These are phyloP conservation scores for Malus sieversii DNA, from an alignment of 306 rosid genomes.

Conservation along the genomic window DNA sequence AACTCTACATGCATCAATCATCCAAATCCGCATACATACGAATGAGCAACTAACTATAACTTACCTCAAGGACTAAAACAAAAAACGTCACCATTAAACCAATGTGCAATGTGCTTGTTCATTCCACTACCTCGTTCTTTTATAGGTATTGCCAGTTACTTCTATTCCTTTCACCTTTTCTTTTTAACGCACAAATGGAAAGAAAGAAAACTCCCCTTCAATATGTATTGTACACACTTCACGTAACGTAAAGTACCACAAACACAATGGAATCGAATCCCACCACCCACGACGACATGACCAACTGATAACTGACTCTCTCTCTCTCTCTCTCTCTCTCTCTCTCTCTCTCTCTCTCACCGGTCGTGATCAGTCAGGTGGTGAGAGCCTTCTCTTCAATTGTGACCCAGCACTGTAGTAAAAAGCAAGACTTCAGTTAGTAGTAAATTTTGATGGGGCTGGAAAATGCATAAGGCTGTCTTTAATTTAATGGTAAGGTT, in stretches of 20 bases:
- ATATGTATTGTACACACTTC: neutral
- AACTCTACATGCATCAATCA: neutral
- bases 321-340: neutral
- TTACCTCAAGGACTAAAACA: neutral
- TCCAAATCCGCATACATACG: too few species aligned
- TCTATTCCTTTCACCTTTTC: neutral
- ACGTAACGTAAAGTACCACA: neutral
- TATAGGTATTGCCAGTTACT: neutral
- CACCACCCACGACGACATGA: neutral
- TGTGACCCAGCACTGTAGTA: neutral
- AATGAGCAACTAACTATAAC: too few species aligned
- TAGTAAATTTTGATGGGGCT: neutral
- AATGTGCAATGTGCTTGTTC: neutral
- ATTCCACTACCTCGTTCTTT: neutral
- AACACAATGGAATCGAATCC: neutral
- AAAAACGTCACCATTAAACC: neutral
- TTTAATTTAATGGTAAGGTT: neutral
- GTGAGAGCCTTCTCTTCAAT: neutral
- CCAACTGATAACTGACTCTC: neutral
- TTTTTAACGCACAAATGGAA: neutral
- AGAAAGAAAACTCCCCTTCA: neutral
- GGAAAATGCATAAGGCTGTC: neutral
- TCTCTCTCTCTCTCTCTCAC: neutral
- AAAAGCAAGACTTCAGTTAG: constrained; percentile 1
- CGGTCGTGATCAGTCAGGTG: neutral